Percentiles rank a stretch among this genome's conserved stretches.
Evolutionary conservation across 768 basidiomycete species (phyloP).

Genomic region (Auricularia sp.): DNA sequence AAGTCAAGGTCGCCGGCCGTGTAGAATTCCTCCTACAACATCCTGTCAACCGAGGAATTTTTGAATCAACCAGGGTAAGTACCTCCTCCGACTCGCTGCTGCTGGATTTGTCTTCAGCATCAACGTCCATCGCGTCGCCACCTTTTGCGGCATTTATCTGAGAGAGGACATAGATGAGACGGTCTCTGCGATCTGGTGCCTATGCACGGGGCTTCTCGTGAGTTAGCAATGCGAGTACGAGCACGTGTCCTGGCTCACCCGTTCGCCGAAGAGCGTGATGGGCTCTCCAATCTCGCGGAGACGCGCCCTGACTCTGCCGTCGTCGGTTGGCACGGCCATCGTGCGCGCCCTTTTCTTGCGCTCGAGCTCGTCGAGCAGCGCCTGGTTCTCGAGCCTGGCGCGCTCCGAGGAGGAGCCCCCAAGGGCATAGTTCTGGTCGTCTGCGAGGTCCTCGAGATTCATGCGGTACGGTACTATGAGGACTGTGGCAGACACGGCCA

Average conservation of each 20-base stretch:
- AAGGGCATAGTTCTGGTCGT: neutral
- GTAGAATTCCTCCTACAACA: constrained; percentile 74
- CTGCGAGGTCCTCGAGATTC: neutral
- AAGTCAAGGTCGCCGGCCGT: constrained; percentile 83
- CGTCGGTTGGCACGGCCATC: constrained; percentile 95
- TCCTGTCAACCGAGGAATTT: constrained; percentile 4
- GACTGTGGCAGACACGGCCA: neutral
- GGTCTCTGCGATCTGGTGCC: constrained; percentile 93
- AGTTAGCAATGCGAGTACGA: constrained; percentile 6
- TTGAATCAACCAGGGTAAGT: neutral
- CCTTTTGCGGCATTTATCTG: constrained; percentile 87
- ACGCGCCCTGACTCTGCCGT: constrained; percentile 80
- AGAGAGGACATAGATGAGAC: constrained; percentile 87
- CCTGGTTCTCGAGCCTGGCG: constrained; percentile 44
- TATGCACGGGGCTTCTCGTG: constrained; percentile 24
- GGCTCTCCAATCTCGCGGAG: constrained; percentile 93
- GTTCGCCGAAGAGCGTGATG: constrained; percentile 95
- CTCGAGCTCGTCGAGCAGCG: constrained; percentile 91
- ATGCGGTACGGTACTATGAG: neutral
- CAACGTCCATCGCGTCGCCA: constrained; percentile 63
- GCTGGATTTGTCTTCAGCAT: constrained; percentile 53
- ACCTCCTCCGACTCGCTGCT: constrained; percentile 65
- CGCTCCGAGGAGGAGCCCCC: constrained; percentile 20
- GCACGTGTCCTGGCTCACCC: constrained; percentile 48
- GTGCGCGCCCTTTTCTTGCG: constrained; percentile 90